Percentiles rank a stretch among this genome's conserved stretches.
These are phyloP conservation scores for Colletotrichum cordylinicola DNA, from an alignment of 2,329 filamentous ascomycete genomes.

Conservation along the genomic window DNA sequence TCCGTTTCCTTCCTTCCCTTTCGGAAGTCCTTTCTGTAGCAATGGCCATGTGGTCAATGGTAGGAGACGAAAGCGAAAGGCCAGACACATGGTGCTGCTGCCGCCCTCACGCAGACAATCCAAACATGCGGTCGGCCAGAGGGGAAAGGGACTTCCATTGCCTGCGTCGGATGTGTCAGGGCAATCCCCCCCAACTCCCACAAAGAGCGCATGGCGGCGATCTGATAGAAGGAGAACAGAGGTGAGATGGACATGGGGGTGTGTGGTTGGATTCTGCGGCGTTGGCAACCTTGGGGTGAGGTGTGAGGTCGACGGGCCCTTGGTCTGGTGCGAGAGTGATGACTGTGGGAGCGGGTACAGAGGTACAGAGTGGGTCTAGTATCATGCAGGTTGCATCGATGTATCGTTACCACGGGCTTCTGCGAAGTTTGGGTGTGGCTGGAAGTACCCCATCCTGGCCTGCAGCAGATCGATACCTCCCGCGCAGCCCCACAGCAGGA, in stretches of 20 bases:
- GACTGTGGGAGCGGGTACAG: conserved; percentile 21
- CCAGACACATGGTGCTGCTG: not conserved
- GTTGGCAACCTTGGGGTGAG: conserved; percentile 19
- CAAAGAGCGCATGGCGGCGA: conserved; percentile 6
- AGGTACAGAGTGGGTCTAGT: conserved; percentile 15
- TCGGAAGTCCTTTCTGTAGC: not conserved
- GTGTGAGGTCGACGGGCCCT: conserved; percentile 19
- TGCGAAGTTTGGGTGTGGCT: not conserved
- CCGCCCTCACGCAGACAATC: not conserved
- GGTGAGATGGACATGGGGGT: conserved; percentile 17
- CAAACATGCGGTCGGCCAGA: not conserved
- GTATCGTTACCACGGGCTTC: not conserved
- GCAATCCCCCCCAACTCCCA: not conserved
- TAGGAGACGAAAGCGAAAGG: not conserved
- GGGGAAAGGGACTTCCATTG: not conserved
- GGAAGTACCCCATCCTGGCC: not conserved
- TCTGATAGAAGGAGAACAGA: conserved; percentile 15
- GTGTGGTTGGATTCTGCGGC: conserved; percentile 21
- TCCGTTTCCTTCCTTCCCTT: not conserved
- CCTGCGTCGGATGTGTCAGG: not conserved
- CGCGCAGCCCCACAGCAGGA: conserved; percentile 13
- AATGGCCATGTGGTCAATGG: not conserved
- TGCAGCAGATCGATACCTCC: conserved; percentile 9
- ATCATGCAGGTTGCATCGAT: conserved; percentile 14
- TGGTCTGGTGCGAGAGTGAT: conserved; percentile 18